Evolutionary conservation across 805 yeast genomes (phyloP).

Genomic region (Wickerhamomyces canadensis): DNA sequence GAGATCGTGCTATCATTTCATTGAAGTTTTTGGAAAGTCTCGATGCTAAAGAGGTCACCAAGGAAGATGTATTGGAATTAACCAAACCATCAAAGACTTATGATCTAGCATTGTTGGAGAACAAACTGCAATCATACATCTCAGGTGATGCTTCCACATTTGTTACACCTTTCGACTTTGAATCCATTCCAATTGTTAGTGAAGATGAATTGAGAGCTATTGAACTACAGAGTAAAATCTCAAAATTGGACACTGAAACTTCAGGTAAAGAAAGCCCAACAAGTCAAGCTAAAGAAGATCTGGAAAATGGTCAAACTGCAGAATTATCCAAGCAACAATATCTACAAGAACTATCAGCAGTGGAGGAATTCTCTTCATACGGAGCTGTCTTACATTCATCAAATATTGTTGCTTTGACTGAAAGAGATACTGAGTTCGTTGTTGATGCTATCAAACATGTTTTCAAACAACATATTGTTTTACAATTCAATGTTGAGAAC

Average conservation of each 20-base stretch:
- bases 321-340: constrained; percentile 55
- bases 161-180: constrained; percentile 62
- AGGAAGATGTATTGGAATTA: constrained; percentile 37
- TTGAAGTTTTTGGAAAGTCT: constrained; percentile 50
- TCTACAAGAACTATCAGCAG: constrained; percentile 59
- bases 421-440: constrained; percentile 88
- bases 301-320: constrained; percentile 19
- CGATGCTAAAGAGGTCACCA: constrained; percentile 30
- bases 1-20: constrained; percentile 93
- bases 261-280: constrained; percentile 5
- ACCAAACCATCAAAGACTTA: constrained; percentile 64
- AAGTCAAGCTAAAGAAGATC: constrained; percentile 1
- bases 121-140: constrained; percentile 68
- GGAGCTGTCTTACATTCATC: constrained; percentile 78
- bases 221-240: constrained; percentile 50
- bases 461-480: constrained; percentile 63
- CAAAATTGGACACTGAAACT: constrained; percentile 25
- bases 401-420: constrained; percentile 64
- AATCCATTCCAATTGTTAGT: constrained; percentile 56
- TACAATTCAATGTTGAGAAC: constrained; percentile 81
- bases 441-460: constrained; percentile 81
- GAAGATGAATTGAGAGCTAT: constrained; percentile 65
- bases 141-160: constrained; percentile 34
- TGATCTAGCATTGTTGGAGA: constrained; percentile 75
- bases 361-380: constrained; percentile 68